Base-by-base conservation (phyloP, 2,329 filamentous ascomycete genomes). In the Drechslerella coelobrocha region DNA sequence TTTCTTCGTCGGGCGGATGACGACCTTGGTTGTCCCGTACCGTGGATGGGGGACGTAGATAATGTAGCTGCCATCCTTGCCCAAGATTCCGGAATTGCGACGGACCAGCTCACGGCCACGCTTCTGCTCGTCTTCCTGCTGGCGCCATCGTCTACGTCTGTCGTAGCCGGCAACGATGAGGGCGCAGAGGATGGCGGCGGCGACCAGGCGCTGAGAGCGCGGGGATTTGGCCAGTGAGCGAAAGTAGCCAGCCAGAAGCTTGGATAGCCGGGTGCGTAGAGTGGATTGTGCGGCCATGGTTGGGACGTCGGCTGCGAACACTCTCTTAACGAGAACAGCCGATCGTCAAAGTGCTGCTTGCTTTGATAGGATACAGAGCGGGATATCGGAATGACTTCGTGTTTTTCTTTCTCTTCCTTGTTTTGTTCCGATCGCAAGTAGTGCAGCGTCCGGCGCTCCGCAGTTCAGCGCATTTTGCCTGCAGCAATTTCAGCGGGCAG, bases 201-300 rank as follows among this genome's bases (percentile, higher is more conserved):
- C 90, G 23, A 89, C 89, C 55, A 95, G 81, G 14, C 96, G 83
- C 75, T 87, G 89, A 6, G 89, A 87, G 26, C 86, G 86, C 73
- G 84, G 87, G 2, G 91, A 89, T 79, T 72, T 82, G 82, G 57
- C 73, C 43, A 87, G 79, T 53, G 84, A 78, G 21, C 79, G 78
- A 17, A 81, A 78, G 79, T 88, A 89, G 75, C 84, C 86, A 56
- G 86, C 82, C 76, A 88, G 78, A 61, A 91, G 85, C 45, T 82
- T 82, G 31, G 86, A 83, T 76, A 92, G 81, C 76, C 88, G 85
- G 75, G 83, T 82, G 74, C 87, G 86, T 75, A 97, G 83, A 3
- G 89, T 96, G 61, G 93, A 97, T 81, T 96, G 92, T 73, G 84
- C 89, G 73, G 91, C 90, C 93, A 97, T 97, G 68, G 66, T 76